Evolutionary conservation across 305 asterid species (phyloP), one percentile per base, ranked within the genome.

Genomic region (Plantago coronopus): DNA sequence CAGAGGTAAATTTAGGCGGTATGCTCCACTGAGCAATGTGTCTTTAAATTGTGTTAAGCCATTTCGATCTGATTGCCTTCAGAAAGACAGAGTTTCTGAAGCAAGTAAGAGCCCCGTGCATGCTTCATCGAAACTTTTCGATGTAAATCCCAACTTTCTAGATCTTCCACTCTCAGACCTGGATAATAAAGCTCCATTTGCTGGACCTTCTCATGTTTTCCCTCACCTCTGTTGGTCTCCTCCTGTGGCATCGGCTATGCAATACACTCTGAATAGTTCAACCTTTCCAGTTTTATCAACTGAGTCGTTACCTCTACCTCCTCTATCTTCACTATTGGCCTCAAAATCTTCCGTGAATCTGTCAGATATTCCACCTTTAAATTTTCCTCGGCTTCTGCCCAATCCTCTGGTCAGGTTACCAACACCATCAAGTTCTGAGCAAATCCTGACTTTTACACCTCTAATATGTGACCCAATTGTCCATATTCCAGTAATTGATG

Each of bases 181-280:
- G 2, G 81, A 75, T 61, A 57, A 57, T 11, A 71, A 65, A 69
- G 49, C 71, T 45, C 74, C 83, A 46, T 56, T 69, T 8, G 62
- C 79, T 21, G 78, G 72, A 20, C 68, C 84, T 5, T 60, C 83
- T 21, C 73, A 79, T 12, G 57, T 82, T 55, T 76, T 95, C 54
- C 96, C 96, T 62, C 81, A 74, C 49, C 87, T 83, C 64, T 88
- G 96, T 72, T 85, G 95, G 94, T 91, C 95, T 50, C 97, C 97
- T 47, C 87, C 91, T 25, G 77, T 74, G 61, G 81, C 78, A 25
- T 74, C 91, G 12, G 59, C 79, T 9, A 63, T 69, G 73, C 94
- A 77, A 45, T 83, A 57, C 74, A 43, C 78, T 9, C 63, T 72
- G 11, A 82, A 74, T 53, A 75, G 63, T 63, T 64, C 76, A 16